A percentile compares a stretch with the other conserved stretches of the same genome.
phyloP scores from a whole-genome alignment of 2,329 filamentous ascomycete genomes.

The Blastomyces emzantsi region DNA sequence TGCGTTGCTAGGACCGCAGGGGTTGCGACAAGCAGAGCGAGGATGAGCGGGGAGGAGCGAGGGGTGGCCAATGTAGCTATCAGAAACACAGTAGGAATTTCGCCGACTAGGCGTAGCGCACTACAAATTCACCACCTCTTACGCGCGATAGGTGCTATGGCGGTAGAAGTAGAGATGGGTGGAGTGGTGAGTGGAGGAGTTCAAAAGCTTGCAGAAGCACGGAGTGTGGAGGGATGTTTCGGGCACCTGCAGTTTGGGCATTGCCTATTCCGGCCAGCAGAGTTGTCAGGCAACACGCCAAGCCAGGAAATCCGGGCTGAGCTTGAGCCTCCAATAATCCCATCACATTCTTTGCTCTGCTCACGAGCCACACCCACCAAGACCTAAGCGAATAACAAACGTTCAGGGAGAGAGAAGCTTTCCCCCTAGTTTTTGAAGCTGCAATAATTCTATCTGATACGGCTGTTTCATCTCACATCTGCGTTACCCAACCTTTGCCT shows the following conservation, averaged over 20 bases:
- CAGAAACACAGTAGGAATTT: background rate
- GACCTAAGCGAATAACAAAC: background rate
- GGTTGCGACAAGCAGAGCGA: background rate
- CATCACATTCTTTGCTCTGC: background rate
- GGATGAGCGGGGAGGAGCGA: background rate
- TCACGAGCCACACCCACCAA: background rate
- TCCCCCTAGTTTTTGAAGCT: background rate
- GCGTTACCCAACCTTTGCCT: background rate
- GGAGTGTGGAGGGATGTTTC: no score
- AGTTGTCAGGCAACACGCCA: no score
- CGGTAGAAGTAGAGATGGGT: background rate
- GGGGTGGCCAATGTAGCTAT: background rate
- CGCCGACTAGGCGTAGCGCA: no score
- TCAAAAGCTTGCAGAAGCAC: background rate
- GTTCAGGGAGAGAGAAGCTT: background rate
- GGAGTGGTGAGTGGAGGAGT: background rate
- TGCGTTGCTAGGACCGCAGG: background rate
- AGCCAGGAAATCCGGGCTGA: no score
- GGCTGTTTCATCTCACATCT: background rate
- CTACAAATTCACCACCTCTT: background rate
- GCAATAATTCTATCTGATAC: background rate
- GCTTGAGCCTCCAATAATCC: no score
- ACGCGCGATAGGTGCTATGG: background rate
- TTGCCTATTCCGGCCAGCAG: no score
- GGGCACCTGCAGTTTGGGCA: no score